Percentiles rank a stretch among this genome's conserved stretches.
phyloP scores from a whole-genome alignment of 148 eudicot species.

The Arbutus unedo region DNA sequence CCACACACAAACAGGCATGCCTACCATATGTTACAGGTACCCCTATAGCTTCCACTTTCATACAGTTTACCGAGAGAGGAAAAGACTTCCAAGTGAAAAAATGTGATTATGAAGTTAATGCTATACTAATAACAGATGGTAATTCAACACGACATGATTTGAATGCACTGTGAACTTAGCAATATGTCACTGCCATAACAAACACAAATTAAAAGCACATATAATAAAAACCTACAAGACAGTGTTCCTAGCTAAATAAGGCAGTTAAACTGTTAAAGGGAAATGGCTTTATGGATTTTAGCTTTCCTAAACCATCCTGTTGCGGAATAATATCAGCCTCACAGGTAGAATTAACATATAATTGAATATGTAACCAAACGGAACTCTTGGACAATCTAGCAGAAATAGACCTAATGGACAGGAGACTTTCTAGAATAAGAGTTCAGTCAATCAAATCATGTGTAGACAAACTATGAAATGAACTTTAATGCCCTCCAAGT shows the following conservation, averaged over 20 bases:
- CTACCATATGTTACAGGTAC: neutral
- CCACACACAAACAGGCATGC: neutral
- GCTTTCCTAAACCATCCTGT: neutral
- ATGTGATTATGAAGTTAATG: neutral
- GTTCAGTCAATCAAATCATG: neutral
- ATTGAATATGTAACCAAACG: neutral
- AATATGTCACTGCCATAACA: neutral
- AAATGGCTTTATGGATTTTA: neutral
- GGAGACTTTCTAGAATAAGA: slow-evolving; percentile 1
- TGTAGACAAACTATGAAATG: neutral
- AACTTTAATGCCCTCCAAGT: neutral
- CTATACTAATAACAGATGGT: neutral
- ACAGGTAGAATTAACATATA: neutral
- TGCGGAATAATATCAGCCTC: neutral
- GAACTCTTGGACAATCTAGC: neutral
- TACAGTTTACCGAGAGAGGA: neutral
- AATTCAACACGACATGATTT: neutral
- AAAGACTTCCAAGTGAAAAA: neutral
- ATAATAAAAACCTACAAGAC: neutral
- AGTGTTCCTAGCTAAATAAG: neutral
- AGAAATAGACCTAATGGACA: neutral
- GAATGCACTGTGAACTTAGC: neutral
- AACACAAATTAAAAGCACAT: neutral
- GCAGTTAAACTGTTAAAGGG: neutral
- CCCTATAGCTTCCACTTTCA: neutral